Conservation (phyloP, 2,329 filamentous ascomycete genomes). For the Xylariales sp. region DNA sequence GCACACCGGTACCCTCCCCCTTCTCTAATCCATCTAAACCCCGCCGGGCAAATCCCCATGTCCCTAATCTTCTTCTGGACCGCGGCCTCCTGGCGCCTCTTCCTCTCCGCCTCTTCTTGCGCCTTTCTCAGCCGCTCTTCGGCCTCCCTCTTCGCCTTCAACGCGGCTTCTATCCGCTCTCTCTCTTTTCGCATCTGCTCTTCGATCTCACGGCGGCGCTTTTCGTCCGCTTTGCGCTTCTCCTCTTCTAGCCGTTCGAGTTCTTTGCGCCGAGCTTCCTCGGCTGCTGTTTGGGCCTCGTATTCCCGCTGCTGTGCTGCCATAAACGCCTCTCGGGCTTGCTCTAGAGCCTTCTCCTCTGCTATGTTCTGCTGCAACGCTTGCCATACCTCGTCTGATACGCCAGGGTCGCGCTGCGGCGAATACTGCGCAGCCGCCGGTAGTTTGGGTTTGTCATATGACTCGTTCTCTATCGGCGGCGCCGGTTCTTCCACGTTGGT, state of each 20-base stretch:
- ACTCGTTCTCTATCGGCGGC: not conserved
- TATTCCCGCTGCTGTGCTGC: conserved; percentile 24
- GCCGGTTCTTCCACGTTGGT: not conserved
- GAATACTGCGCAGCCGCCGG: not conserved
- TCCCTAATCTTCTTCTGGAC: conserved; percentile 25
- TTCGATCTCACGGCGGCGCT: conserved; percentile 17
- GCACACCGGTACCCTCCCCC: conserved; percentile 30
- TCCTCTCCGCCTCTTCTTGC: conserved; percentile 24
- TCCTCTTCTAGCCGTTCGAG: conserved; percentile 21
- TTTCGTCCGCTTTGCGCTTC: conserved; percentile 22
- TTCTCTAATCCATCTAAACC: conserved; percentile 29
- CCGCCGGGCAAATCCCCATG: conserved; percentile 30
- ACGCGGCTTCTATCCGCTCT: conserved; percentile 6
- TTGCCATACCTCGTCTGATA: conserved; percentile 25
- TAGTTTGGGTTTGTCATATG: not conserved
- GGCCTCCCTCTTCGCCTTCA: conserved; percentile 24
- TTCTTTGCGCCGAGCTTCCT: conserved; percentile 21
- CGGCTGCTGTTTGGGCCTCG: conserved; percentile 14
- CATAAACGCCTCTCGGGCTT: conserved; percentile 21
- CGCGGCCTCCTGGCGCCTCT: conserved; percentile 20
- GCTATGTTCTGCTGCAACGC: conserved; percentile 21
- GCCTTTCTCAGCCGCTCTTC: conserved; percentile 23
- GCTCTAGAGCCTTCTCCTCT: conserved; percentile 14
- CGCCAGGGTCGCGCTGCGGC: conserved; percentile 22
- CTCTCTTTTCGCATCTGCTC: conserved; percentile 24